A percentile compares a stretch with the other conserved stretches of the same genome.
Evolutionary conservation across 1,139 yeast species (phyloP).

Genomic region (Hansenula anomala): DNA sequence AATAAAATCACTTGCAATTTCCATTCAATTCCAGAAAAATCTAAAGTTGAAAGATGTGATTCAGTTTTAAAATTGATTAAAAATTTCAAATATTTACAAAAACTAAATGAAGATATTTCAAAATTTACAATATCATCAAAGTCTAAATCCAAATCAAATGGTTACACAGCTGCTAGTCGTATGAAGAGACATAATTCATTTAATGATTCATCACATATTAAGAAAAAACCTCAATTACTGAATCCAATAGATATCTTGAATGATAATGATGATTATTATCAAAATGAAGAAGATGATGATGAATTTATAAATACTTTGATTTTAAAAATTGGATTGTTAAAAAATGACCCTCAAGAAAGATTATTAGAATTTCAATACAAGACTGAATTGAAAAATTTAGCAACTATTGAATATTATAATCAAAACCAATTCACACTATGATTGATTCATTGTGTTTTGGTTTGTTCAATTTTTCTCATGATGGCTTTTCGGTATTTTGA

Average conservation of each 20-base stretch:
- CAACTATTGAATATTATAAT: conserved; percentile 1
- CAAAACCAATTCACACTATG: not conserved
- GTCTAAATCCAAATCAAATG: no score
- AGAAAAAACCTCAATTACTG: not conserved
- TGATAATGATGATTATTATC: not conserved
- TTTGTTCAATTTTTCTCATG: not conserved
- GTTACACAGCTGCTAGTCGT: not conserved
- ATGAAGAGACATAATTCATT: conserved; percentile 14
- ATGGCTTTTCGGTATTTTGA: no score
- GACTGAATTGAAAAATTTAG: conserved; percentile 9
- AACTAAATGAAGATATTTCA: conserved; percentile 4
- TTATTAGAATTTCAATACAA: conserved; percentile 10
- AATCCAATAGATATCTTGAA: conserved; percentile 1
- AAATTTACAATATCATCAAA: conserved; percentile 2
- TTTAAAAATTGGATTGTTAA: conserved; percentile 3
- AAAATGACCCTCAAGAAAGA: conserved; percentile 7
- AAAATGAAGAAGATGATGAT: conserved; percentile 2
- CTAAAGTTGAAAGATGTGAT: conserved; percentile 11
- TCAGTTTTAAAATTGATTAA: conserved; percentile 5
- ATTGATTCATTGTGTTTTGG: not conserved
- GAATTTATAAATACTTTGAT: conserved; percentile 6
- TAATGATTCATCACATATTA: not conserved
- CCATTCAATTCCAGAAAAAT: conserved; percentile 13
- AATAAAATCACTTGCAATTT: conserved; percentile 15
- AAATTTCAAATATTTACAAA: conserved; percentile 6